phyloP scores from a whole-genome alignment of 2,329 filamentous ascomycete genomes.

The Daldinia sp. region DNA sequence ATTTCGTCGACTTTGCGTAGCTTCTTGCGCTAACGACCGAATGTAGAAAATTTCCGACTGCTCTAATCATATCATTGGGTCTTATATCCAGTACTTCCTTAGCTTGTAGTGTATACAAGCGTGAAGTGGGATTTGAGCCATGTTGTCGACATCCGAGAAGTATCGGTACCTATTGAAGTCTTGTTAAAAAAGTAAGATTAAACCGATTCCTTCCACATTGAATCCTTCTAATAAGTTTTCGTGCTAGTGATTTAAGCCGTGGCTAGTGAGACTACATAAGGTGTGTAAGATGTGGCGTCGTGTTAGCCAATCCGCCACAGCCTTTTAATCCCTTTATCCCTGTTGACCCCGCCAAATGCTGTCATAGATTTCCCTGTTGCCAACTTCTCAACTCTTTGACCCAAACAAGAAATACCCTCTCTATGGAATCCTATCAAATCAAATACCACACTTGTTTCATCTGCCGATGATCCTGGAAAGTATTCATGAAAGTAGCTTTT shows the following conservation, averaged over 20 bases:
- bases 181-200: background rate
- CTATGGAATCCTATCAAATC: background rate
- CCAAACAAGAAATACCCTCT: slow-evolving; percentile 5
- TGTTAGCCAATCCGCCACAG: slow-evolving; percentile 13
- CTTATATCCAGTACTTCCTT: background rate
- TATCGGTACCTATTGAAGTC: no score
- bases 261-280: slow-evolving; percentile 25
- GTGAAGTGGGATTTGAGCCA: slow-evolving; percentile 10
- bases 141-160: slow-evolving; percentile 24
- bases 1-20: background rate
- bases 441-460: background rate
- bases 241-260: slow-evolving; percentile 10
- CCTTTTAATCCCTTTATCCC: background rate
- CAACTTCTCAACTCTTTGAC: slow-evolving; percentile 26
- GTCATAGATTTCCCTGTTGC: slow-evolving; percentile 41
- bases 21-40: background rate
- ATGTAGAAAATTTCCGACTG: slow-evolving; percentile 13
- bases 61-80: background rate
- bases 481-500: background rate
- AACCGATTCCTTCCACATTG: background rate
- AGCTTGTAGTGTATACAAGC: no score
- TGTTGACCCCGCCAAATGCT: slow-evolving; percentile 28
- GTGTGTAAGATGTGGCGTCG: slow-evolving; percentile 34
- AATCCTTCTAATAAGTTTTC: background rate
- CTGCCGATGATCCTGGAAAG: background rate